These are phyloP conservation scores for Mucor mucedo DNA, from an alignment of 371 early-diverging fungal genomes.

Conservation along the genomic window DNA sequence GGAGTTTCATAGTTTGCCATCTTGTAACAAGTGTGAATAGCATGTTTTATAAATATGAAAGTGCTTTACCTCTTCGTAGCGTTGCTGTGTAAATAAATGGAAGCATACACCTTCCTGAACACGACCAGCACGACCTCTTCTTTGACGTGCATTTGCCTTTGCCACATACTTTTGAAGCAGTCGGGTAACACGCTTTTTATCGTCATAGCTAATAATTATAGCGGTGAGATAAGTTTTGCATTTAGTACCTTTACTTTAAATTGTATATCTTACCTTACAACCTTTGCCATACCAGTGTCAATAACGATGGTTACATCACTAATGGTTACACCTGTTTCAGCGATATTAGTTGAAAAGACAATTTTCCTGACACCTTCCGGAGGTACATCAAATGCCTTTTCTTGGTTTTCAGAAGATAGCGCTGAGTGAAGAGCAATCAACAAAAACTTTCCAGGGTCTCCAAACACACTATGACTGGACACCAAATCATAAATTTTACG, in stretches of 20 bases:
- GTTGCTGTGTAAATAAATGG: conserved; percentile 65
- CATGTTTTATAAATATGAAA: not conserved
- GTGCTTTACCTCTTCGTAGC: conserved; percentile 55
- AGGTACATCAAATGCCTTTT: conserved; percentile 67
- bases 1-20: conserved; percentile 76
- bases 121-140: conserved; percentile 94
- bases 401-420: conserved; percentile 73
- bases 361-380: conserved; percentile 77
- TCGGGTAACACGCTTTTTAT: conserved; percentile 66
- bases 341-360: conserved; percentile 92
- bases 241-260: not conserved
- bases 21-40: conserved; percentile 15
- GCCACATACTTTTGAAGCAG: conserved; percentile 76
- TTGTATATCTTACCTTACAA: conserved; percentile 52
- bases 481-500: conserved; percentile 59
- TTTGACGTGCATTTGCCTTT: conserved; percentile 86
- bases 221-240: not conserved
- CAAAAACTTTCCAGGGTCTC: conserved; percentile 49
- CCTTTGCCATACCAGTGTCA: conserved; percentile 91
- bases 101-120: conserved; percentile 84
- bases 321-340: conserved; percentile 96
- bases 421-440: conserved; percentile 84
- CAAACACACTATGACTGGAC: conserved; percentile 52
- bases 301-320: conserved; percentile 94
- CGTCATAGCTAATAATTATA: conserved; percentile 58